phyloP scores from a whole-genome alignment of 2,329 filamentous ascomycete species.

The Berkeleyomyces basicola region DNA sequence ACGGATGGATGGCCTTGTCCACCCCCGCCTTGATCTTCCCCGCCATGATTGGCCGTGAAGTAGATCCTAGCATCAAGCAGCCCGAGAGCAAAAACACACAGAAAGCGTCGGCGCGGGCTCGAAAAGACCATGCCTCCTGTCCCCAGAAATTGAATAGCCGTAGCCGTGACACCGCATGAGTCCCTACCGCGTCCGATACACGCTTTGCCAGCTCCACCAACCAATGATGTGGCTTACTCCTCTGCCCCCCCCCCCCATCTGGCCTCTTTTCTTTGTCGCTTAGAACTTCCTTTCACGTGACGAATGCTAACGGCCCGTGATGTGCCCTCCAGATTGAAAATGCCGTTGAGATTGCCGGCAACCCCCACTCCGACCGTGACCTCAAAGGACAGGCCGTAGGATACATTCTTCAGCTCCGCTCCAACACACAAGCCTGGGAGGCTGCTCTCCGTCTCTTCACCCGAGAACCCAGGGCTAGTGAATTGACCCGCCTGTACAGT shows the following conservation, averaged over 20 bases:
- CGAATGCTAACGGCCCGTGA: neutral
- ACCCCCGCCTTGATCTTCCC: too few species aligned
- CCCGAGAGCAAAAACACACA: too few species aligned
- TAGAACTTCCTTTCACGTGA: constrained; percentile 16
- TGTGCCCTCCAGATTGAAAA: constrained; percentile 54
- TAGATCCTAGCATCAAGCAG: too few species aligned
- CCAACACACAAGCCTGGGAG: constrained; percentile 78
- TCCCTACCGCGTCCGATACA: neutral
- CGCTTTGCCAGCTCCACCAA: neutral
- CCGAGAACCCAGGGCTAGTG: constrained; percentile 55
- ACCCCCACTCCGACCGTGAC: constrained; percentile 56
- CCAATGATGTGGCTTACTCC: neutral
- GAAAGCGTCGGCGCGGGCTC: too few species aligned
- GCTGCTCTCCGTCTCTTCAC: constrained; percentile 76
- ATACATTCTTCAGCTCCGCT: constrained; percentile 61
- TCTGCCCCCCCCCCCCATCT: neutral
- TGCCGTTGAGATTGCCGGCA: constrained; percentile 87
- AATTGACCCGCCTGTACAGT: constrained; percentile 75
- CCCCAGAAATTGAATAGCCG: too few species aligned
- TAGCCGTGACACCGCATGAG: neutral
- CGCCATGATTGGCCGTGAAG: too few species aligned
- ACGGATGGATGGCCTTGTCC: too few species aligned
- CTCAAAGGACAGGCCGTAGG: constrained; percentile 72
- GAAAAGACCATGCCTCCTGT: neutral
- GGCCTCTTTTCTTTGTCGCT: neutral